These are phyloP conservation scores for Themeda triandra DNA, from an alignment of 176 grass and related monocot genomes.

Conservation along the genomic window DNA sequence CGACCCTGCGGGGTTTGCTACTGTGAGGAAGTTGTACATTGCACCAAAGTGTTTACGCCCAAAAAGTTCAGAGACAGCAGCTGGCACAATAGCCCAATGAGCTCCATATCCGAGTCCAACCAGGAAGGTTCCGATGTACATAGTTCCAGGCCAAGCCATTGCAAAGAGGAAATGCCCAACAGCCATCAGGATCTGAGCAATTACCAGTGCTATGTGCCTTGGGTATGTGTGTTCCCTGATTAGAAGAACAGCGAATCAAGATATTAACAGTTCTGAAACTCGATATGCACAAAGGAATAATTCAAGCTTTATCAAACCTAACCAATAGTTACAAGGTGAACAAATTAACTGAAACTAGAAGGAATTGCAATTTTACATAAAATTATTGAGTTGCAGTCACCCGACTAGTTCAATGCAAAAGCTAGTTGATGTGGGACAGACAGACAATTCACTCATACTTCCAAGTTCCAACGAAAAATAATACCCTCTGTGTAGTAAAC, in stretches of 20 bases:
- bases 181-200: conserved; percentile 63
- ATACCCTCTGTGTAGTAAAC: not conserved
- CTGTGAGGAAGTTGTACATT: conserved; percentile 90
- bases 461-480: not conserved
- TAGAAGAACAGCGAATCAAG: not conserved
- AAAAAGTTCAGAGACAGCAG: conserved; percentile 72
- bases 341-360: conserved; percentile 13
- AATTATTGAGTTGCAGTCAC: not conserved
- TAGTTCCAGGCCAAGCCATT: conserved; percentile 87
- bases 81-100: conserved; percentile 87
- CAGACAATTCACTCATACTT: not conserved
- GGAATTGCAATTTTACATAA: conserved; percentile 4
- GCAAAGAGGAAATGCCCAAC: conserved; percentile 83
- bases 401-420: not conserved
- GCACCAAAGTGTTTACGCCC: conserved; percentile 77
- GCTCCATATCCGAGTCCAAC: conserved; percentile 78
- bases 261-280: conserved; percentile 4
- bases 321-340: not conserved
- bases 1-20: conserved; percentile 71
- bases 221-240: conserved; percentile 75
- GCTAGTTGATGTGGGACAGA: not conserved
- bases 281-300: not conserved
- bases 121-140: conserved; percentile 74
- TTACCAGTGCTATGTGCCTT: conserved; percentile 59
- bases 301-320: conserved; percentile 8